Percentiles rank a stretch among this genome's conserved stretches.
phyloP scores from a whole-genome alignment of 163 green algal species.

The Trebouxiophyceae sp. region DNA sequence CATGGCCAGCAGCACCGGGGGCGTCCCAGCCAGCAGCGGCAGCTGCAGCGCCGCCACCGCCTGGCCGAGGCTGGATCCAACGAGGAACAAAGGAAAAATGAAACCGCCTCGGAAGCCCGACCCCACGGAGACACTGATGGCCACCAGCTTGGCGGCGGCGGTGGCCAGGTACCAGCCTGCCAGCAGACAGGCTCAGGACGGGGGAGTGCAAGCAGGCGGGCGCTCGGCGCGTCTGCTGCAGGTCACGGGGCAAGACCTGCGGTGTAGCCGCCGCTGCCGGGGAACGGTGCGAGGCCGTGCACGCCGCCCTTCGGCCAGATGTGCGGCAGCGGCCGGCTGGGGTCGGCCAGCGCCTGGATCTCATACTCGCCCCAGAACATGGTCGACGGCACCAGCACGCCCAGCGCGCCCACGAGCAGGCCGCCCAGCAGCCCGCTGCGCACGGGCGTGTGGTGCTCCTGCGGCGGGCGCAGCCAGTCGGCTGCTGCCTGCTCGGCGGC shows the following conservation, averaged over 20 bases:
- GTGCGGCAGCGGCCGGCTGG: constrained; percentile 28
- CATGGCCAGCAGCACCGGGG: constrained; percentile 35
- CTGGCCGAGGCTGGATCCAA: constrained; percentile 25
- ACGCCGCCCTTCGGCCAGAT: constrained; percentile 42
- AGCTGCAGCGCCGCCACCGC: constrained; percentile 12
- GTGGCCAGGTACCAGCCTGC: background rate
- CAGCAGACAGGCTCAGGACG: too few relatives aligned
- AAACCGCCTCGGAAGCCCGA: constrained; percentile 44
- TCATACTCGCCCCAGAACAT: constrained; percentile 56
- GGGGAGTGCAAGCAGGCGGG: too few relatives aligned
- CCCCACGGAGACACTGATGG: constrained; percentile 40
- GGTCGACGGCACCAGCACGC: constrained; percentile 33
- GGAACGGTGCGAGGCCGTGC: constrained; percentile 16
- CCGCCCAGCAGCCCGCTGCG: constrained; percentile 28
- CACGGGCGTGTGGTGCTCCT: constrained; percentile 34
- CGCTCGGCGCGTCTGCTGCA: too few relatives aligned
- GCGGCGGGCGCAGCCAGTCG: too few relatives aligned
- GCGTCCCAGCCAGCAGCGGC: constrained; percentile 17
- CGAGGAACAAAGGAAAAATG: constrained; percentile 50
- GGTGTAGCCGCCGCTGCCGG: background rate
- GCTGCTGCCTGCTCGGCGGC: too few relatives aligned
- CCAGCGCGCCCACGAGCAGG: constrained; percentile 33
- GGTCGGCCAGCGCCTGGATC: constrained; percentile 33
- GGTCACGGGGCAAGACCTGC: constrained; percentile 21
- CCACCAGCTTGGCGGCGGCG: constrained; percentile 33